Percentiles rank a stretch among this genome's conserved stretches.
phyloP scores from a whole-genome alignment of 441 rosid species.

The Syzygium malaccense region DNA sequence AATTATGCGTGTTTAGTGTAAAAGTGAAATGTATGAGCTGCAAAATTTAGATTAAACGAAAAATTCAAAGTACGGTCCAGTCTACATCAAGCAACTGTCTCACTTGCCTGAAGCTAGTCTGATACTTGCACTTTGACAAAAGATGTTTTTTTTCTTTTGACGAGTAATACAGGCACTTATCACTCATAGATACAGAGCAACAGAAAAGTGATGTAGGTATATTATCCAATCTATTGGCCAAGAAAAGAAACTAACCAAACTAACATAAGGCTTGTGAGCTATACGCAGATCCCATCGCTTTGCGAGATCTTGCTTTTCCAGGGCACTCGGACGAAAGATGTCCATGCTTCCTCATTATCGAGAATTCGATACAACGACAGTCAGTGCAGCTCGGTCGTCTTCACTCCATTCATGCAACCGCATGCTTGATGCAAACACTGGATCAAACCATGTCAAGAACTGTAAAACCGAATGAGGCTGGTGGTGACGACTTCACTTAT shows the following conservation, averaged over 20 bases:
- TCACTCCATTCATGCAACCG: neutral
- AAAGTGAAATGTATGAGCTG: neutral
- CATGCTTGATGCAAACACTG: neutral
- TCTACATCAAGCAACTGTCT: neutral
- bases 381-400: neutral
- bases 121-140: neutral
- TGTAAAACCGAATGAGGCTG: neutral
- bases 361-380: neutral
- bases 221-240: neutral
- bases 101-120: neutral
- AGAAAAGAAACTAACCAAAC: neutral
- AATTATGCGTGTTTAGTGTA: neutral
- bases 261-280: neutral
- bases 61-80: neutral
- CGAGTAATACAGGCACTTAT: neutral
- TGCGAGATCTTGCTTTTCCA: neutral
- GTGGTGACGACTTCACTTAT: neutral
- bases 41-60: neutral
- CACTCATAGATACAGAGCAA: neutral
- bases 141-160: neutral
- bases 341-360: neutral
- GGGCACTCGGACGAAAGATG: neutral
- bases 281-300: neutral
- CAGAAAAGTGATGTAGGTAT: neutral
- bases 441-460: neutral